Percentiles rank a stretch among this genome's conserved stretches.
These are phyloP conservation scores for Globisporangium polare DNA, from an alignment of 352 stramenopile genomes.

Conservation along the genomic window DNA sequence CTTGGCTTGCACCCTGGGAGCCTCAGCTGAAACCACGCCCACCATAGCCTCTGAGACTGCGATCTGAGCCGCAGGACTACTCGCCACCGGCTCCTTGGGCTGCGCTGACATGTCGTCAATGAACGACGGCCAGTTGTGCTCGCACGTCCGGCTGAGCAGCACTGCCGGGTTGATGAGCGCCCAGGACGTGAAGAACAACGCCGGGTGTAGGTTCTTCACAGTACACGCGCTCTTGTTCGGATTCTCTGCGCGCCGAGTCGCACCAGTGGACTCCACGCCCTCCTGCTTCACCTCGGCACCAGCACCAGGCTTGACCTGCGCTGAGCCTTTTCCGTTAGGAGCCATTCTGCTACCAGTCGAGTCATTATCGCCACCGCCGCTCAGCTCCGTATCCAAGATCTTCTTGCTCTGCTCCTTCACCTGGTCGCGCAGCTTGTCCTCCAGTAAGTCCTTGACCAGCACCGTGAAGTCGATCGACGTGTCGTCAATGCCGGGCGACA, in stretches of 20 bases:
- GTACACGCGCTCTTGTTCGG: constrained; percentile 23
- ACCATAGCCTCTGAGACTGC: neutral
- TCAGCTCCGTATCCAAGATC: constrained; percentile 7
- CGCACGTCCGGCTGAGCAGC: constrained; percentile 64
- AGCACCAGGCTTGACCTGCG: neutral
- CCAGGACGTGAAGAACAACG: constrained; percentile 85
- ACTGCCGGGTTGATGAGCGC: constrained; percentile 61
- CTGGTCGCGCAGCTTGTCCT: constrained; percentile 42
- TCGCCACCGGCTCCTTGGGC: constrained; percentile 19
- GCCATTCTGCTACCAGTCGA: neutral
- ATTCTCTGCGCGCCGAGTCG: no score
- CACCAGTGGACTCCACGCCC: neutral
- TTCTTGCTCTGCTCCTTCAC: constrained; percentile 13
- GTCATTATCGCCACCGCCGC: neutral
- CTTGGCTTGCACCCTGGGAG: neutral
- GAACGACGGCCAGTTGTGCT: constrained; percentile 82
- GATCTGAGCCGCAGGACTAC: constrained; percentile 9
- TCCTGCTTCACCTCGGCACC: neutral
- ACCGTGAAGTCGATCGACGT: constrained; percentile 44
- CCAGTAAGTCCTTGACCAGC: constrained; percentile 50
- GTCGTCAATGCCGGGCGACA: constrained; percentile 25
- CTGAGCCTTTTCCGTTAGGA: neutral
- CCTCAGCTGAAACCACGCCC: no score
- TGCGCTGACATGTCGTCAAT: constrained; percentile 38
- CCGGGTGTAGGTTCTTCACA: constrained; percentile 68